Conservation (phyloP, 345 rosid genomes). For the Populus simonii region DNA sequence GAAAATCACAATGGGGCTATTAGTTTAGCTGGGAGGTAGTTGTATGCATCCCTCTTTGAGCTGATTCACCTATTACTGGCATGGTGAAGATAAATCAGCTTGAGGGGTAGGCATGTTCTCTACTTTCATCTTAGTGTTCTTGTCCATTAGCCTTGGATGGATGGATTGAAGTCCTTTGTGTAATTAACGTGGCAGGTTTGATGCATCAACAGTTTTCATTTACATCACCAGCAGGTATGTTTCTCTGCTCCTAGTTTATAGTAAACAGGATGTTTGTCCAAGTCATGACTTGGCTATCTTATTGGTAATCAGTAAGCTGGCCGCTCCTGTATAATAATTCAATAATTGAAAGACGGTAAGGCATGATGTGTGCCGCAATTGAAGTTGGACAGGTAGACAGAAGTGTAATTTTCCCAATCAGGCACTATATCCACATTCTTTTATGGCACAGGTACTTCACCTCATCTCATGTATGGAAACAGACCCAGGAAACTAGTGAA, state of each 20-base stretch:
- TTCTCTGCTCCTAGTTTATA: constrained; percentile 16
- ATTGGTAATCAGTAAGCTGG: background rate
- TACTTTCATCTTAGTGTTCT: constrained; percentile 9
- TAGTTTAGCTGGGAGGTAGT: constrained; percentile 22
- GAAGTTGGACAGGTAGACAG: background rate
- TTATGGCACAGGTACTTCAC: background rate
- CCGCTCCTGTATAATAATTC: background rate
- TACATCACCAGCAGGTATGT: constrained; percentile 28
- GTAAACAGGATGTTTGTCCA: constrained; percentile 7
- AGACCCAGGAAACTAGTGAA: background rate
- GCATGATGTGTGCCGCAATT: background rate
- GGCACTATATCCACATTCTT: background rate
- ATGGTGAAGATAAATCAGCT: constrained; percentile 9
- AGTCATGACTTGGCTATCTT: background rate
- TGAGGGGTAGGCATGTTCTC: constrained; percentile 25
- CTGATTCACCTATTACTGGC: constrained; percentile 1
- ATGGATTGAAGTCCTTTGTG: constrained; percentile 15
- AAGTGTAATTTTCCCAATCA: background rate
- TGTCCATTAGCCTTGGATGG: constrained; percentile 7
- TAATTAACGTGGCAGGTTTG: constrained; percentile 31
- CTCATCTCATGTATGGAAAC: background rate
- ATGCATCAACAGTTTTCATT: constrained; percentile 16
- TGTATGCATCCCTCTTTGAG: constrained; percentile 10
- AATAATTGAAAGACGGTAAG: background rate
- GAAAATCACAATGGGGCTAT: constrained; percentile 15